Percentiles rank a stretch among this genome's conserved stretches.
Evolutionary conservation across 2,329 filamentous ascomycete genomes (phyloP).

Genomic region (Botryotinia narcissicola): DNA sequence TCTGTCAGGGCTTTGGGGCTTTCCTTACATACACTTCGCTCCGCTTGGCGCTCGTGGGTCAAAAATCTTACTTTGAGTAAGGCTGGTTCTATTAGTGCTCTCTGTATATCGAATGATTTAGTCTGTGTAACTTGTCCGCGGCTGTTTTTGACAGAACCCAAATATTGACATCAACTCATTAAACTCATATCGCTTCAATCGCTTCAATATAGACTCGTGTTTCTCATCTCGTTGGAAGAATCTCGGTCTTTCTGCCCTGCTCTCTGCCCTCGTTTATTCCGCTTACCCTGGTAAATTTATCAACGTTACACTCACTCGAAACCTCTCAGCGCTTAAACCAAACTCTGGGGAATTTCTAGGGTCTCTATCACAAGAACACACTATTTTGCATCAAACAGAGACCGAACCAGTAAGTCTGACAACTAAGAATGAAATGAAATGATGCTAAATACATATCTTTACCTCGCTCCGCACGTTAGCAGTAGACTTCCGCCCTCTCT

Average conservation of each 20-base stretch:
- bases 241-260: background rate
- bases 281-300: background rate
- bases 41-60: background rate
- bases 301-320: background rate
- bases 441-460: background rate
- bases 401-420: background rate
- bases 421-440: slow-evolving; percentile 16
- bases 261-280: slow-evolving; percentile 1
- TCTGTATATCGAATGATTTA: background rate
- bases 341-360: slow-evolving; percentile 17
- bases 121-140: slow-evolving; percentile 15
- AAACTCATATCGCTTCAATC: background rate
- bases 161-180: slow-evolving; percentile 6
- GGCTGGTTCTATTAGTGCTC: background rate
- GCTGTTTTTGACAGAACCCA: slow-evolving; percentile 1
- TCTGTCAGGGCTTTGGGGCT: background rate
- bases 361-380: background rate
- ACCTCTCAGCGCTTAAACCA: slow-evolving; percentile 13
- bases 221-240: slow-evolving; percentile 4
- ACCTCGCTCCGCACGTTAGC: slow-evolving; percentile 4
- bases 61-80: slow-evolving; percentile 2
- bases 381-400: background rate
- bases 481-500: background rate
- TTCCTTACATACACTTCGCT: slow-evolving; percentile 1
- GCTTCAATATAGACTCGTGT: slow-evolving; percentile 11